Evolutionary conservation across 2,329 filamentous ascomycete genomes (phyloP).

Genomic region (Phialocephala subalpina): DNA sequence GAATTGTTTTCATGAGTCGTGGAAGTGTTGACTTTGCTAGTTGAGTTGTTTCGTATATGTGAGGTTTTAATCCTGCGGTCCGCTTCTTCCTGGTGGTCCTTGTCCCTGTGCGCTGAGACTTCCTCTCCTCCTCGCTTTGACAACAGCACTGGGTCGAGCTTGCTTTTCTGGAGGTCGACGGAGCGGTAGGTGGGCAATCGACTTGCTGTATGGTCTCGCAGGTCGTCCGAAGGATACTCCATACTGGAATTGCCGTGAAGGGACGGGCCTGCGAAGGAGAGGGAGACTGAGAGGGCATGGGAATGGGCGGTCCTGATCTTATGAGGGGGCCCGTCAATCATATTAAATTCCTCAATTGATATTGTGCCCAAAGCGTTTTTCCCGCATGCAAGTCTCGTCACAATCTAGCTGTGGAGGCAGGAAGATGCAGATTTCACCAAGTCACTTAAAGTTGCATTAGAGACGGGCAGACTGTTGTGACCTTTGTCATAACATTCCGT

Average conservation of each 20-base stretch:
- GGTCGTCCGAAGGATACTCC: neutral
- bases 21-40: neutral
- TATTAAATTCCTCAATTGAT: slow-evolving; percentile 5
- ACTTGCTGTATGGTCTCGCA: neutral
- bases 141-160: neutral
- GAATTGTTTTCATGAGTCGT: slow-evolving; percentile 3
- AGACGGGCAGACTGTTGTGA: neutral
- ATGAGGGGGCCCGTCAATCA: slow-evolving; percentile 3
- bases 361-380: slow-evolving; percentile 12
- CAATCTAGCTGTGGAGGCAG: slow-evolving; percentile 1
- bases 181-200: neutral
- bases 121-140: slow-evolving; percentile 1
- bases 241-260: neutral
- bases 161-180: slow-evolving; percentile 2
- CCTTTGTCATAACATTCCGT: neutral
- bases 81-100: neutral
- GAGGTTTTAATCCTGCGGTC: neutral
- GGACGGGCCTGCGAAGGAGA: neutral
- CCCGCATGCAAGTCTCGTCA: slow-evolving; percentile 11
- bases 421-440: neutral
- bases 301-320: neutral
- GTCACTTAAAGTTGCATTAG: slow-evolving; percentile 7
- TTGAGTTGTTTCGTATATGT: slow-evolving; percentile 11
- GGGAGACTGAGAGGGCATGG: neutral
- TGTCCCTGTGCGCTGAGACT: neutral